Base-by-base conservation (phyloP, 1,139 yeast species). In the Neolecta irregularis region DNA sequence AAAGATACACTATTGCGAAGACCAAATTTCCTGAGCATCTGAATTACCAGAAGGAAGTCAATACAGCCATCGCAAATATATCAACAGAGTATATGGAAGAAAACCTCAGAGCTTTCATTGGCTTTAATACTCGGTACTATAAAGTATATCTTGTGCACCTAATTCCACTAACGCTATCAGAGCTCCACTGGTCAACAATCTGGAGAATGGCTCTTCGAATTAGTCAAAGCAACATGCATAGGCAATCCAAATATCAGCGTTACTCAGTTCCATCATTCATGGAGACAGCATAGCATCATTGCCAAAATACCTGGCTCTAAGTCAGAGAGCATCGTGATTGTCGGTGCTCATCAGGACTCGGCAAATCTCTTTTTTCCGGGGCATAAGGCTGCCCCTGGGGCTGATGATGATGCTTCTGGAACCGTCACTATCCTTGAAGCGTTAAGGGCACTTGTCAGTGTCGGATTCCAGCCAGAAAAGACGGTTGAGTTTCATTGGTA, bases 351-450 rank as follows among this genome's bases (percentile, higher is more conserved):
- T 57, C 80, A 77, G 51, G 98, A 85, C 53, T 77, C 93, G 2
- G 67, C 73, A 43, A 83, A 81, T 52, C 61, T 80, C 41, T 47
- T 79, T 35, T 64, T 79, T 41, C 93, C 93, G n/a, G 63, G 62
- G 34, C 43, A 73, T 15, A 51, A 76, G 47, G 65, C 70, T 32
- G 83, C 95, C 0, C 96, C 96, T 1, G 98, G 96, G 4, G 95
- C 94, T 3, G 96, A 85, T 54, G 98, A 85, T 50, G 81, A 85
- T 53, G 93, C 93, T 1, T 72, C 88, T 3, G 96, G 96, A 6
- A 74, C 85, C 3, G 74, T 76, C 5, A 77, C 93, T 3, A 67
- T 68, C 30, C 57, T 81, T 39, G 93, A 83, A 53, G 72, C 83
- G 0, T 65, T 83, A 48, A 67, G 91, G 42, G 55, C 78, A 7